phyloP scores from a whole-genome alignment of 345 rosid species.

The Moricandia moricandioides region DNA sequence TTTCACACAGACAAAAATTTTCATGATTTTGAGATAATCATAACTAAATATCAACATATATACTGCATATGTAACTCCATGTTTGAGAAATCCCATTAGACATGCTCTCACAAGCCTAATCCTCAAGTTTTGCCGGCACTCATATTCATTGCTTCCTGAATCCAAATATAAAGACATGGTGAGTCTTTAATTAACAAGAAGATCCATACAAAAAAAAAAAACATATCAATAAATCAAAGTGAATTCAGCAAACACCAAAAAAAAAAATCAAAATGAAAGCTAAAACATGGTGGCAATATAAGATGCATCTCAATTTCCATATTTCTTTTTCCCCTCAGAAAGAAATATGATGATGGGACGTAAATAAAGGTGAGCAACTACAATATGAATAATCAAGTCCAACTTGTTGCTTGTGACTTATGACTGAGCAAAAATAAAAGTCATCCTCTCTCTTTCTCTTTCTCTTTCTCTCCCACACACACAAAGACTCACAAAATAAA shows the following conservation, averaged over 20 bases:
- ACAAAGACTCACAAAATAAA: neutral
- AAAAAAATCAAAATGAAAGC: neutral
- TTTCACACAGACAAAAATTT: too few relatives aligned
- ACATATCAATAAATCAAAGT: neutral
- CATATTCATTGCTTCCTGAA: neutral
- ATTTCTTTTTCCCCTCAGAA: neutral
- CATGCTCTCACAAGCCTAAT: neutral
- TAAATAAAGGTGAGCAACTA: slow-evolving; percentile 25
- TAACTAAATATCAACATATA: too few relatives aligned
- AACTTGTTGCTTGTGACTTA: slow-evolving; percentile 27
- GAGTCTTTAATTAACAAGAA: neutral
- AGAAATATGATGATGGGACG: slow-evolving; percentile 34
- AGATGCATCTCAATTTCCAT: slow-evolving; percentile 7
- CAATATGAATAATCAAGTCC: slow-evolving; percentile 36
- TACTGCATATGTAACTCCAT: too few relatives aligned
- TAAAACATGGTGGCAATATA: neutral
- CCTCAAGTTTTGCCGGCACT: neutral
- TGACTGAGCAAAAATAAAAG: slow-evolving; percentile 7
- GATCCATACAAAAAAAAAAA: neutral
- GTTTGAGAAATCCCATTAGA: too few relatives aligned
- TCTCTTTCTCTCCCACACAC: neutral
- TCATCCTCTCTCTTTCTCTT: neutral
- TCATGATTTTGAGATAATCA: too few relatives aligned
- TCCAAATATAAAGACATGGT: neutral
- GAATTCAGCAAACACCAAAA: neutral